Conservation (phyloP, 805 yeast species). For the Suhomyces sp. region DNA sequence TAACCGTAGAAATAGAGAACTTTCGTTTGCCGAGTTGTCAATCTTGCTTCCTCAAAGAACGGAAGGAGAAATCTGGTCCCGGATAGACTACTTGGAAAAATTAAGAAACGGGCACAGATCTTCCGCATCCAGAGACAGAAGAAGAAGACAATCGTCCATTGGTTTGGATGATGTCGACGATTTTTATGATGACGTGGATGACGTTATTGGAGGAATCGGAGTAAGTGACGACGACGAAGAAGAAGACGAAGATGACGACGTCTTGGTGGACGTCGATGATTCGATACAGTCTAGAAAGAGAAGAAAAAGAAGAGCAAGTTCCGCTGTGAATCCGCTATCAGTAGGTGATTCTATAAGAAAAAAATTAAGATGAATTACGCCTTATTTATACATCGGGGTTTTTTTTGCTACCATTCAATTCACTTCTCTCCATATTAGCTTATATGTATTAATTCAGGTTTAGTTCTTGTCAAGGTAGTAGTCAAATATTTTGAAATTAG, state of each 20-base stretch:
- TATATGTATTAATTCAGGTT: too few species aligned
- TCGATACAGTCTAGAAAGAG: constrained; percentile 25
- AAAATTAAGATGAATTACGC: constrained; percentile 8
- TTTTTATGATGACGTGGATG: constrained; percentile 42
- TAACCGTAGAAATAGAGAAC: constrained; percentile 53
- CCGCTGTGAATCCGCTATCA: constrained; percentile 42
- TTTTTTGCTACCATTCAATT: too few species aligned
- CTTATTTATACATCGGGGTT: too few species aligned
- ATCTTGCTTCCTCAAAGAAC: constrained; percentile 71
- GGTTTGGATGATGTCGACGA: constrained; percentile 46
- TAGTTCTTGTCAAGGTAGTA: too few species aligned
- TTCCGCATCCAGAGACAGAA: constrained; percentile 25
- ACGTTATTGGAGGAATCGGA: constrained; percentile 34
- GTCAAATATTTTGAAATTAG: too few species aligned
- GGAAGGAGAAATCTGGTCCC: constrained; percentile 67
- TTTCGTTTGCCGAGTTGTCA: constrained; percentile 70
- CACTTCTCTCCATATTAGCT: too few species aligned
- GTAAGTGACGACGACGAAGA: constrained; percentile 30
- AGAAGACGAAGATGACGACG: constrained; percentile 35
- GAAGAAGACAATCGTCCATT: constrained; percentile 39
- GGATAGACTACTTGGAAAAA: constrained; percentile 51
- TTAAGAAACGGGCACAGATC: constrained; percentile 34
- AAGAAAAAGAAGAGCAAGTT: constrained; percentile 40
- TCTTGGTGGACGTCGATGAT: constrained; percentile 39
- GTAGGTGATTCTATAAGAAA: constrained; percentile 13